Base-by-base conservation (phyloP, 805 yeast genomes). In the Jamesozyma piceae region DNA sequence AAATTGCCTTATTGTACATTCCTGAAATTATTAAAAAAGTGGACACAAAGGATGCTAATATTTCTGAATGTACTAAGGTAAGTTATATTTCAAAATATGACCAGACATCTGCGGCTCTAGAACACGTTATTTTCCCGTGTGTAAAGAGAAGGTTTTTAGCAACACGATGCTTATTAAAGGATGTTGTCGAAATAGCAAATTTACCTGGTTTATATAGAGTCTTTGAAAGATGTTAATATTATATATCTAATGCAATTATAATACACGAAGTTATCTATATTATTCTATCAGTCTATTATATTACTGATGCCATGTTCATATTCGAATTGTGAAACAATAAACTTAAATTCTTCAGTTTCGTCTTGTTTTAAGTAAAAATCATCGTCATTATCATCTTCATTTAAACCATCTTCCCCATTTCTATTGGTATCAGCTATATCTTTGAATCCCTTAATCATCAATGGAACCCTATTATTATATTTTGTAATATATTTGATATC, bases 141-240 rank as follows among this genome's bases (percentile, higher is more conserved):
- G 57, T 86, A 5, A 79, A 80, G 49, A 68, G 68, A 45, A 64
- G 78, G 37, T 74, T 87, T 22, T 57, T 87, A 13, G 95, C 89
- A 0, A 75, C 94, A 0, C 66, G 66, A 13, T 55, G 54, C 2
- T 51, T 87, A 30, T 49, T 62, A 4, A 55, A 67, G 13, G 80
- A 77, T 43, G 77, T 88, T 3, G 73, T 85, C 4, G 95, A 90
- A 59, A 77, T 92, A 31, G 97, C 98, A 0, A 88, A 81, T 57
- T 62, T 92, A 26, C 97, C 97, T 2, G 95, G 95, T 0, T 66
- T 92, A 43, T 92, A 92, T 62, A 76, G 72, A 53, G 95, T 94
- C 4, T 92, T 92, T 67, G 98, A 92, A 65, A 71, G 98, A 58
- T 92, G 98, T 54, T 84, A 44, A 52, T n/a, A 21, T 22, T 35